Conservation (phyloP, 1,284 basidiomycete genomes). For the Microbotryum saponariae region DNA sequence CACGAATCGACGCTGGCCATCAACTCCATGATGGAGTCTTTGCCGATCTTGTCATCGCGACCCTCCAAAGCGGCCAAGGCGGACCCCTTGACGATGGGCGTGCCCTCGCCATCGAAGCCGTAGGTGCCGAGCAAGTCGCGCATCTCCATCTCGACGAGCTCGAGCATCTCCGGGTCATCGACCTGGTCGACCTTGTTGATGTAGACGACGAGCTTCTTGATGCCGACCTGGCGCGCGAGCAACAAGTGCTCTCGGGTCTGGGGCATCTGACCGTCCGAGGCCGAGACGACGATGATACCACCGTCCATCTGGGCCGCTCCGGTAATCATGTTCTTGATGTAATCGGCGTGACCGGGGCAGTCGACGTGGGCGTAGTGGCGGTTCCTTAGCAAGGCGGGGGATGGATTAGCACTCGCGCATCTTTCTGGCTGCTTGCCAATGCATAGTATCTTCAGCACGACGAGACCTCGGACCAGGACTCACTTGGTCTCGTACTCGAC, state of each 20-base stretch:
- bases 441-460: background rate
- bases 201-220: conserved; percentile 97
- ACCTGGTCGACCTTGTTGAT: conserved; percentile 99
- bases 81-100: conserved; percentile 94
- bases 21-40: conserved; percentile 72
- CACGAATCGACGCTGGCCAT: conserved; percentile 85
- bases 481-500: conserved; percentile 90
- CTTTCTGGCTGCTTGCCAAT: too few species aligned
- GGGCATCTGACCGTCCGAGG: conserved; percentile 99
- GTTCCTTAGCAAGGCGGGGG: conserved; percentile 36
- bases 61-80: conserved; percentile 92
- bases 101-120: conserved; percentile 93
- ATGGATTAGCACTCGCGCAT: background rate
- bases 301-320: conserved; percentile 85
- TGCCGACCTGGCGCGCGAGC: conserved; percentile 94
- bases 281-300: conserved; percentile 69
- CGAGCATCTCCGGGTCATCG: conserved; percentile 94
- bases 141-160: conserved; percentile 99
- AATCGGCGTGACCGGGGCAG: conserved; percentile 92
- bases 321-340: conserved; percentile 73
- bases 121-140: conserved; percentile 80
- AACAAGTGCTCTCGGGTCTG: conserved; percentile 98
- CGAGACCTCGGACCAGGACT: background rate
- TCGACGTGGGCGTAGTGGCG: conserved; percentile 99
- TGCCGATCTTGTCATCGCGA: conserved; percentile 68